Evolutionary conservation across 2,329 filamentous ascomycete genomes (phyloP).

Genomic region (Cercospora sp.): DNA sequence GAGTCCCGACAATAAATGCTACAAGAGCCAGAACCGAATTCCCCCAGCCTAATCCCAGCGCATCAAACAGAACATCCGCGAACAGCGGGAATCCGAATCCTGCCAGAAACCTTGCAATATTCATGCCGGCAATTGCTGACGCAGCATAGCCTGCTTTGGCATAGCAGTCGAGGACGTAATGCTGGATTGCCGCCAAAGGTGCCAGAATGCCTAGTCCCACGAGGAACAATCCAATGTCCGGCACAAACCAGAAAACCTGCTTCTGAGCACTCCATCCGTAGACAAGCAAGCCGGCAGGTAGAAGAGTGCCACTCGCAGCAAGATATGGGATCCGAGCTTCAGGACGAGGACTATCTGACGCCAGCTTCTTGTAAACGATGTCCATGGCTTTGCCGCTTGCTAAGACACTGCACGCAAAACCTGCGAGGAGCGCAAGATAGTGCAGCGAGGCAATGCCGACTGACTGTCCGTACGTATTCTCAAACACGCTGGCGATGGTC

Average conservation of each 20-base stretch:
- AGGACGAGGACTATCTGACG: not conserved
- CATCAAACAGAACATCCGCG: not conserved
- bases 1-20: not conserved
- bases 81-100: not conserved
- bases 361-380: not conserved
- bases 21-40: not conserved
- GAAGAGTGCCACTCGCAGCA: not conserved
- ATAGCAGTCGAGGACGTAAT: not conserved
- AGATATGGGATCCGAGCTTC: not conserved
- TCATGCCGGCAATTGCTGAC: not conserved
- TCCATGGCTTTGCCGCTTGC: not conserved
- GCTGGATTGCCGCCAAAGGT: not conserved
- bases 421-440: not conserved
- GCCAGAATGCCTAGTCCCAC: not conserved
- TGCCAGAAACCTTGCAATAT: not conserved
- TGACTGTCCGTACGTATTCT: not conserved
- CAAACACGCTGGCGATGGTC: not conserved
- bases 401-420: not conserved
- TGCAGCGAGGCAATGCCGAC: not conserved
- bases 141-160: not conserved
- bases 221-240: not conserved
- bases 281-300: not conserved
- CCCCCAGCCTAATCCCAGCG: not conserved
- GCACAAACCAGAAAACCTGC: not conserved
- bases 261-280: not conserved